phyloP scores from a whole-genome alignment of 176 grass and related monocot species.

The Aegilops bicornis region DNA sequence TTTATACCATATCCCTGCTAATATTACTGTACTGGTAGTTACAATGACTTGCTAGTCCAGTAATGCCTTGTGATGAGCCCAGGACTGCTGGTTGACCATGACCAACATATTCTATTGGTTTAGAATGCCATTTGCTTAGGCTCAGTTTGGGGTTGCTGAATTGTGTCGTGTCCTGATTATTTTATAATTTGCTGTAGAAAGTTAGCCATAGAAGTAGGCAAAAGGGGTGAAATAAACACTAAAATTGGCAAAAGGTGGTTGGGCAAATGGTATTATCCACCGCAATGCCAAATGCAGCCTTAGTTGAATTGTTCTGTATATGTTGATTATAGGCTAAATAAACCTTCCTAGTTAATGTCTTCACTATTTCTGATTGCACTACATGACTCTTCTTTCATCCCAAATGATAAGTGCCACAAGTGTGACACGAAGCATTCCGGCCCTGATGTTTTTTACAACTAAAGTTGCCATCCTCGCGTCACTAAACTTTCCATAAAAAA shows the following conservation, averaged over 20 bases:
- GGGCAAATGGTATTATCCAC: not conserved
- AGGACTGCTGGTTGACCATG: not conserved
- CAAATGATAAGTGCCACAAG: too few relatives aligned
- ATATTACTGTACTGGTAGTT: not conserved
- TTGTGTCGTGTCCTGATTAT: not conserved
- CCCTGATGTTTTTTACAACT: too few relatives aligned
- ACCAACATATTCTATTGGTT: not conserved
- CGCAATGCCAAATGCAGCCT: not conserved
- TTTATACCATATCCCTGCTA: not conserved
- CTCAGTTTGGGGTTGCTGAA: not conserved
- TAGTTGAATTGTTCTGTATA: not conserved
- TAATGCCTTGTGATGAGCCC: not conserved
- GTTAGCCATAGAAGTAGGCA: not conserved
- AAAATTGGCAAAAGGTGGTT: not conserved
- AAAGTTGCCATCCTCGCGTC: too few relatives aligned
- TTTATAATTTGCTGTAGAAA: not conserved
- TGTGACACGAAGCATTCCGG: too few relatives aligned
- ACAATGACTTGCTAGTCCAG: not conserved
- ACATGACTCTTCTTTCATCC: not conserved
- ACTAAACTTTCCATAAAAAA: too few relatives aligned
- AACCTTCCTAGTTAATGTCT: not conserved
- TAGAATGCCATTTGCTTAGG: not conserved
- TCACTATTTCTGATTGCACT: not conserved
- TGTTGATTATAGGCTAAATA: constrained; percentile 1
- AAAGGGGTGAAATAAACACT: not conserved